A percentile compares a stretch with the other conserved stretches of the same genome.
Conservation (phyloP, 805 yeast genomes). For the Yamadazyma paraphyllophila region DNA sequence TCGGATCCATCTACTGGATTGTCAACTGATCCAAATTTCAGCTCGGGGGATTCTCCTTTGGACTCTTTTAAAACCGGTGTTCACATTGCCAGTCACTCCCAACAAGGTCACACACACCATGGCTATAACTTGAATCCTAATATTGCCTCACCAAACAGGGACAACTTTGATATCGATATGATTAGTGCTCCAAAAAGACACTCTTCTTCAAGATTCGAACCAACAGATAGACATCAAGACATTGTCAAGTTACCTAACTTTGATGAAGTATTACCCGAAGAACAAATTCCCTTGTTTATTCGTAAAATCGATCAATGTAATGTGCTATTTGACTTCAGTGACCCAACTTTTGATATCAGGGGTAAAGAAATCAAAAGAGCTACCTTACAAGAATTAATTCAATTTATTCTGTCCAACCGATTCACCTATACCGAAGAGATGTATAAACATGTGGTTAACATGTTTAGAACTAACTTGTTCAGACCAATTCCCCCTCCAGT, state of each 20-base stretch:
- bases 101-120: conserved; percentile 19
- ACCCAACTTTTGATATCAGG: conserved; percentile 85
- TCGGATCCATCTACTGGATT: background rate
- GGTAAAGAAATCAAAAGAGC: conserved; percentile 90
- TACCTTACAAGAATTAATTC: conserved; percentile 85
- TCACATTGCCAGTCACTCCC: conserved; percentile 20
- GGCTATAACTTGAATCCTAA: conserved; percentile 23
- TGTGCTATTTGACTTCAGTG: conserved; percentile 89
- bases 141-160: conserved; percentile 60
- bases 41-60: conserved; percentile 4
- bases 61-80: conserved; percentile 15
- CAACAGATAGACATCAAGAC: conserved; percentile 48
- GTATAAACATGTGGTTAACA: conserved; percentile 81
- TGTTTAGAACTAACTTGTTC: conserved; percentile 87
- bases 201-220: conserved; percentile 87
- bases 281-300: conserved; percentile 73
- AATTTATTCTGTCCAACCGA: conserved; percentile 78
- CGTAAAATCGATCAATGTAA: conserved; percentile 93
- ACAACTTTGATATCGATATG: conserved; percentile 72
- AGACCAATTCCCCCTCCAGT: conserved; percentile 98
- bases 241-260: conserved; percentile 79
- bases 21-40: background rate
- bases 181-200: conserved; percentile 83
- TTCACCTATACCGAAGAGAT: conserved; percentile 87
- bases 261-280: conserved; percentile 80